These are phyloP conservation scores for Elaeis guineensis DNA, from an alignment of 176 grass and related monocot genomes.

Conservation along the genomic window DNA sequence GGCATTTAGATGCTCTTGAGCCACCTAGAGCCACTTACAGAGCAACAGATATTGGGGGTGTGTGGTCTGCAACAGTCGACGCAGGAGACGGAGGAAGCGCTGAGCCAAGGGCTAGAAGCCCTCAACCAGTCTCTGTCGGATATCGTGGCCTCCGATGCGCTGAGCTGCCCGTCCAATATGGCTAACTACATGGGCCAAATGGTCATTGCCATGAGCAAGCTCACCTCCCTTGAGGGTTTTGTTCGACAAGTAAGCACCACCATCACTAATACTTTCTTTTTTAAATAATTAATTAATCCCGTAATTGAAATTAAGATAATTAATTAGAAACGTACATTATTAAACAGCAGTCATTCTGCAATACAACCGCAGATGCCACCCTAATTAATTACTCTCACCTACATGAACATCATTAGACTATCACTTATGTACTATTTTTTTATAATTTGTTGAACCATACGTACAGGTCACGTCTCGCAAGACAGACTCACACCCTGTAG, in stretches of 20 bases:
- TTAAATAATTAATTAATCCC: too few species aligned
- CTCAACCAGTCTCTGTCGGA: slow-evolving; percentile 33
- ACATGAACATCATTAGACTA: too few species aligned
- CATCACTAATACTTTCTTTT: too few species aligned
- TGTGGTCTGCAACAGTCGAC: slow-evolving; percentile 38
- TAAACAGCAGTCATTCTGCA: too few species aligned
- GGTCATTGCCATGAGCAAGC: slow-evolving; percentile 49
- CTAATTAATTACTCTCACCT: too few species aligned
- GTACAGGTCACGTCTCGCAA: too few species aligned
- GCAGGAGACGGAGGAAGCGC: slow-evolving; percentile 31
- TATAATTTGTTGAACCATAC: too few species aligned
- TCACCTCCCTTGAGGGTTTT: slow-evolving; percentile 46
- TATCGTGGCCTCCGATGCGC: slow-evolving; percentile 26
- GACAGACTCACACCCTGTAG: too few species aligned
- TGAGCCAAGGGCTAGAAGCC: slow-evolving; percentile 37
- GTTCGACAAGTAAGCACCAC: slow-evolving; percentile 32
- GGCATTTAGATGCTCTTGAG: slow-evolving; percentile 47
- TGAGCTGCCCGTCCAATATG: slow-evolving; percentile 24
- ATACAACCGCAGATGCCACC: too few species aligned
- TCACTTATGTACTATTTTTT: too few species aligned
- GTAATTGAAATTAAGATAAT: too few species aligned
- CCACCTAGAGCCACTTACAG: slow-evolving; percentile 37
- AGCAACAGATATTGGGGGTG: slow-evolving; percentile 26
- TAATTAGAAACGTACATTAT: too few species aligned
- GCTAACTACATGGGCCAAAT: slow-evolving; percentile 46